Evolutionary conservation across 129 eudicot genomes (phyloP).

Genomic region (Solidago caesia): DNA sequence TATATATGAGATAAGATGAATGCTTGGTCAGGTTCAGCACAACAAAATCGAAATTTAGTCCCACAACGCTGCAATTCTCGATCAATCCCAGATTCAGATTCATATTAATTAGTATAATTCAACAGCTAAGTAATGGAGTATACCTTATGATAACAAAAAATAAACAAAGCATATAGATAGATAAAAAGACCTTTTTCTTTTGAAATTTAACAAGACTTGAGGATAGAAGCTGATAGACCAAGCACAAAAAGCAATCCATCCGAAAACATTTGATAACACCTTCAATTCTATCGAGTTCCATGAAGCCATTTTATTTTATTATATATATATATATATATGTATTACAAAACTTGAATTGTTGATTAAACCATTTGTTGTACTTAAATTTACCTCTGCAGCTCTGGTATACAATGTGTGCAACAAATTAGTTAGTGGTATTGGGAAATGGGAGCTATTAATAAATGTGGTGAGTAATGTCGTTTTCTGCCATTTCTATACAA

Average conservation of each 20-base stretch:
- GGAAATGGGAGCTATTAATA: neutral
- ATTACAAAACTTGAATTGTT: neutral
- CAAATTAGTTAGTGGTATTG: neutral
- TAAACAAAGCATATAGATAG: neutral
- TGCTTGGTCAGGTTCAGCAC: slow-evolving; percentile 77
- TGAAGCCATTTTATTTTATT: neutral
- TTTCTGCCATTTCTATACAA: neutral
- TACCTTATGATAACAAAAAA: neutral
- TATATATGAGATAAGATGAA: slow-evolving; percentile 70
- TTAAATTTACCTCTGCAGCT: neutral
- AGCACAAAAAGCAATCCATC: slow-evolving; percentile 63
- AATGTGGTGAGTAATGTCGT: neutral
- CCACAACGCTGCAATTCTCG: slow-evolving; percentile 48
- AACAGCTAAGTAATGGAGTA: neutral
- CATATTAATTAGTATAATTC: neutral
- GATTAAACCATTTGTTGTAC: neutral
- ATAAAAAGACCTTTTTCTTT: slow-evolving; percentile 52
- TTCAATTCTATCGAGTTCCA: neutral
- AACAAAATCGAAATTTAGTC: slow-evolving; percentile 77
- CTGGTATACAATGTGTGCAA: neutral
- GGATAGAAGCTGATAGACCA: slow-evolving; percentile 77
- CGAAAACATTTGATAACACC: slow-evolving; percentile 42
- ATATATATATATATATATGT: neutral
- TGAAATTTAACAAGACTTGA: slow-evolving; percentile 64
- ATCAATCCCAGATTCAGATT: neutral